Percentiles rank a stretch among this genome's conserved stretches.
phyloP scores from a whole-genome alignment of 768 basidiomycete genomes.

The Tricholoma bakamatsutake region DNA sequence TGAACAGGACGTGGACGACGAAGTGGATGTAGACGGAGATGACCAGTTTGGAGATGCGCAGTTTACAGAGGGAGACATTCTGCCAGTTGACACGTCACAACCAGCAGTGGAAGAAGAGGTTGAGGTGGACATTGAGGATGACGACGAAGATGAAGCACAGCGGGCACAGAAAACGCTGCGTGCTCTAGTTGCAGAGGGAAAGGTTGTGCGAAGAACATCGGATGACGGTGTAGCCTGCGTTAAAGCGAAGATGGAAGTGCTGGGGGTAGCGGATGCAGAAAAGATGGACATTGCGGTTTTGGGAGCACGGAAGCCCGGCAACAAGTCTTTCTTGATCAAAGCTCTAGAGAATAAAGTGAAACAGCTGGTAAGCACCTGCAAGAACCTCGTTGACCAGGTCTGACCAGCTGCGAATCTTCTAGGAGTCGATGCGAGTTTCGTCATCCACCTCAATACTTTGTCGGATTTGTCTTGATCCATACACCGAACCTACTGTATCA shows the following conservation, averaged over 20 bases:
- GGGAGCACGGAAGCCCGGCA: constrained; percentile 41
- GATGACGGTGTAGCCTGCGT: constrained; percentile 15
- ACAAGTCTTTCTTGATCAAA: constrained; percentile 40
- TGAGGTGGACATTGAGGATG: constrained; percentile 39
- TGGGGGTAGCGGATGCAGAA: constrained; percentile 37
- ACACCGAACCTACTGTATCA: constrained; percentile 71
- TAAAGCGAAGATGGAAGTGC: constrained; percentile 31
- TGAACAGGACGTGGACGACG: constrained; percentile 69
- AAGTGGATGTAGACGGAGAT: constrained; percentile 76
- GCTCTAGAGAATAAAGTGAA: constrained; percentile 61
- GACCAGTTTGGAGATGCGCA: constrained; percentile 72
- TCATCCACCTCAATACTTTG: constrained; percentile 46
- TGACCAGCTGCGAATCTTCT: constrained; percentile 3
- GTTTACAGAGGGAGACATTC: constrained; percentile 70
- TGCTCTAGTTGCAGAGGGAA: constrained; percentile 51
- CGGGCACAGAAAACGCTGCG: constrained; percentile 35
- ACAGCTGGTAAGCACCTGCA: constrained; percentile 37
- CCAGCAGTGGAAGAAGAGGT: constrained; percentile 29
- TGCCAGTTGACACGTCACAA: constrained; percentile 29
- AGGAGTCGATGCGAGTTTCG: constrained; percentile 41
- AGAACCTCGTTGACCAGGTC: neutral
- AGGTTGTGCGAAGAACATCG: constrained; percentile 23
- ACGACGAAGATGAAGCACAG: constrained; percentile 27
- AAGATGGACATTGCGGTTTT: constrained; percentile 44
- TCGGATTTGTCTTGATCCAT: constrained; percentile 76